These are phyloP conservation scores for Tieghemostelium lacteum DNA, from an alignment of 78 protist genomes.

Conservation along the genomic window DNA sequence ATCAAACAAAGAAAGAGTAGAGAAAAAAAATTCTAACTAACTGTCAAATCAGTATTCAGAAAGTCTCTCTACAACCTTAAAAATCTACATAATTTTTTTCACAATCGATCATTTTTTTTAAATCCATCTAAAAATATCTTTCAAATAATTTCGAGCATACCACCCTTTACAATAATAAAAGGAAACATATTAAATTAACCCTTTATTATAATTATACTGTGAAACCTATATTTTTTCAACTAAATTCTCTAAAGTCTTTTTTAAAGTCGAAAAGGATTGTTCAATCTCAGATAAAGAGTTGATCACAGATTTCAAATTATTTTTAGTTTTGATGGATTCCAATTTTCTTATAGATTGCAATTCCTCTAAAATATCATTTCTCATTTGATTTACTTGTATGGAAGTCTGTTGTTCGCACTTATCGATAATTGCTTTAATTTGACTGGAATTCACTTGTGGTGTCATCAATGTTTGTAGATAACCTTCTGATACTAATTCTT, in stretches of 20 bases:
- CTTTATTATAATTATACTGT: not conserved
- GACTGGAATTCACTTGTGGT: not conserved
- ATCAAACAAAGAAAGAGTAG: no score
- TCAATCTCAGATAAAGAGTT: not conserved
- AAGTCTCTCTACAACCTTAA: no score
- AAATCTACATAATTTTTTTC: no score
- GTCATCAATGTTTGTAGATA: not conserved
- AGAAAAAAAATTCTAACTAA: no score
- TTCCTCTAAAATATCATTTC: not conserved
- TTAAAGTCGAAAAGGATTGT: not conserved
- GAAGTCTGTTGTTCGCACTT: not conserved
- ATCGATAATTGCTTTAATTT: not conserved
- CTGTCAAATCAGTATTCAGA: no score
- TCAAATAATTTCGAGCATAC: no score
- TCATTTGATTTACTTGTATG: not conserved
- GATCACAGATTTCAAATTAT: not conserved
- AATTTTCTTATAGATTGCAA: not conserved
- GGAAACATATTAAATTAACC: no score
- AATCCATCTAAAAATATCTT: no score
- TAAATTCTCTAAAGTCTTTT: not conserved
- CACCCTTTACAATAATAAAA: no score
- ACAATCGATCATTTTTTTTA: no score
- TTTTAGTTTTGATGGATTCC: not conserved
- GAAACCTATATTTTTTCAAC: not conserved
- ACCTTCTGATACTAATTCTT: not conserved